A percentile compares a stretch with the other conserved stretches of the same genome.
Evolutionary conservation across 768 basidiomycete genomes (phyloP).

Genomic region (Rhodocollybia butyracea): DNA sequence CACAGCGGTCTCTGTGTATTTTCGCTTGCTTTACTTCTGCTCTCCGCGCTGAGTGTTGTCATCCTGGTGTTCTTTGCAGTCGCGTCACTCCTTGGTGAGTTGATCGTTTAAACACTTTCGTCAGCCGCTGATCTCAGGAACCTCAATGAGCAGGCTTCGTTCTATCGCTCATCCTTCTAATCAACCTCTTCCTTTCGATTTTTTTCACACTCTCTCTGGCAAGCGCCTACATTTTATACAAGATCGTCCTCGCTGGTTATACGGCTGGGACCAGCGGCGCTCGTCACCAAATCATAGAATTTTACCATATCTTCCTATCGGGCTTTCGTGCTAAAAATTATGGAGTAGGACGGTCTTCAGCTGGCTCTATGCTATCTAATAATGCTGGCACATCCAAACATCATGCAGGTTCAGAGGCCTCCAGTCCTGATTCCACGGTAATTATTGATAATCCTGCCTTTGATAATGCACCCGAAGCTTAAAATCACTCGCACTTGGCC

Average conservation of each 20-base stretch:
- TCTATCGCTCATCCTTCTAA: slow-evolving; percentile 19
- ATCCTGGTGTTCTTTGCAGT: slow-evolving; percentile 16
- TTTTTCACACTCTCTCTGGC: slow-evolving; percentile 19
- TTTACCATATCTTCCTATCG: slow-evolving; percentile 17
- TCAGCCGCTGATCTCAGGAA: neutral
- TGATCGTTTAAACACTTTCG: neutral
- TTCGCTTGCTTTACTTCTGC: slow-evolving; percentile 18
- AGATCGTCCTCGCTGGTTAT: slow-evolving; percentile 22
- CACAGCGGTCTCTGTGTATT: slow-evolving; percentile 28
- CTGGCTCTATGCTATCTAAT: too few relatives aligned
- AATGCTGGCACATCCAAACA: too few relatives aligned
- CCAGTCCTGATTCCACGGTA: slow-evolving; percentile 2
- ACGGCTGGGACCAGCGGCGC: slow-evolving; percentile 21
- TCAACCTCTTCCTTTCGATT: slow-evolving; percentile 24
- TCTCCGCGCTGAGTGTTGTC: slow-evolving; percentile 20
- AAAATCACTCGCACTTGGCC: neutral
- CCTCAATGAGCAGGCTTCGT: slow-evolving; percentile 13
- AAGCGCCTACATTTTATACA: slow-evolving; percentile 19
- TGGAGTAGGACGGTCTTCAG: neutral
- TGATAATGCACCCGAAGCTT: neutral
- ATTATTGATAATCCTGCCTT: neutral
- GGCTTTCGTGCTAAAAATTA: slow-evolving; percentile 11
- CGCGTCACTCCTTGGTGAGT: slow-evolving; percentile 22
- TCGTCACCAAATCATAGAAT: slow-evolving; percentile 27
- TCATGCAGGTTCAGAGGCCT: neutral